A percentile compares a stretch with the other conserved stretches of the same genome.
Conservation (phyloP, 768 basidiomycete genomes). For the Mycena leptocephala region DNA sequence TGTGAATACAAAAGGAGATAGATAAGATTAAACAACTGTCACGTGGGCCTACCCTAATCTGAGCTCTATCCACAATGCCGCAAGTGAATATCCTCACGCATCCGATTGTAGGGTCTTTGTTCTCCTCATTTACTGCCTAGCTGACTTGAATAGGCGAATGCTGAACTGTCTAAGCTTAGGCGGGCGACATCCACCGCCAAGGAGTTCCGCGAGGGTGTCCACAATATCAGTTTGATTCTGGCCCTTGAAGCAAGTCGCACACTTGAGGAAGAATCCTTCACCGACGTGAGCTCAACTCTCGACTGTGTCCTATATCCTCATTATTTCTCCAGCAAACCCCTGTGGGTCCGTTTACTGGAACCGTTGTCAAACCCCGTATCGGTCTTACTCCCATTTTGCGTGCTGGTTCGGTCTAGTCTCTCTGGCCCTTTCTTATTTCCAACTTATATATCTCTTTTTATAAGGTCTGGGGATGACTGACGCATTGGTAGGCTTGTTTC, state of each 20-base stretch:
- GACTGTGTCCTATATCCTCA: not conserved
- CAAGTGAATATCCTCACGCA: slow-evolving; percentile 74
- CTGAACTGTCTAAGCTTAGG: slow-evolving; percentile 81
- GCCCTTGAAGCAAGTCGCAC: slow-evolving; percentile 88
- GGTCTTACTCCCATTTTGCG: slow-evolving; percentile 94
- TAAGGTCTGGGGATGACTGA: slow-evolving; percentile 87
- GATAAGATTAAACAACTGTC: slow-evolving; percentile 18
- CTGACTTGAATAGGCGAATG: slow-evolving; percentile 61
- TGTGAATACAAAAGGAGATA: slow-evolving; percentile 95
- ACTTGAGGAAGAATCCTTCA: slow-evolving; percentile 73
- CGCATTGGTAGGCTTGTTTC: slow-evolving; percentile 66
- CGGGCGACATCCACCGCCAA: slow-evolving; percentile 73
- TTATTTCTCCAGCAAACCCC: slow-evolving; percentile 77
- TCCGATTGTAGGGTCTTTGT: slow-evolving; percentile 58
- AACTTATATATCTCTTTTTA: not conserved
- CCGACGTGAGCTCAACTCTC: slow-evolving; percentile 67
- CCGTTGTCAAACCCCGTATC: slow-evolving; percentile 80
- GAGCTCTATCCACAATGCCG: slow-evolving; percentile 1
- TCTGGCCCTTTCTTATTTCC: not conserved
- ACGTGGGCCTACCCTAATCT: not conserved
- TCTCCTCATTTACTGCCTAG: no score
- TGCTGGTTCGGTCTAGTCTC: slow-evolving; percentile 67
- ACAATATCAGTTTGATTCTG: slow-evolving; percentile 82
- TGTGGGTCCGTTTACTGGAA: slow-evolving; percentile 85
- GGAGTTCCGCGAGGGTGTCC: slow-evolving; percentile 88